Percentiles rank a stretch among this genome's conserved stretches.
Conservation (phyloP, 345 rosid species). For the Gynandropsis gynandra region DNA sequence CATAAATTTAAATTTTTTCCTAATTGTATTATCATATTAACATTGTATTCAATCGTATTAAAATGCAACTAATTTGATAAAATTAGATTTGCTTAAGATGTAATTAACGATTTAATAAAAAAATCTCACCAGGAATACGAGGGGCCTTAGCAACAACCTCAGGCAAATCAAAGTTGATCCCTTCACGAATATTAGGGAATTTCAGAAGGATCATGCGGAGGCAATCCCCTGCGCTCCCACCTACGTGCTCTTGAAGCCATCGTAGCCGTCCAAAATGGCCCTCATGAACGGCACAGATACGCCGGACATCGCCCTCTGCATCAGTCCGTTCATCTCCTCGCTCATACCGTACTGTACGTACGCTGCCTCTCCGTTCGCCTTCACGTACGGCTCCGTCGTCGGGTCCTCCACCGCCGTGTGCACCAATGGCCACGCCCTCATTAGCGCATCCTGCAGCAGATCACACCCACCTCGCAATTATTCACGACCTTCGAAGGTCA, state of each 20-base stretch:
- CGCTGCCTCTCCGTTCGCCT: slow-evolving; percentile 64
- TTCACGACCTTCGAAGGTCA: not conserved
- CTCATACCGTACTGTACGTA: slow-evolving; percentile 64
- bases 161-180: slow-evolving; percentile 79
- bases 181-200: slow-evolving; percentile 41
- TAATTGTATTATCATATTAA: too few species aligned
- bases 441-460: slow-evolving; percentile 57
- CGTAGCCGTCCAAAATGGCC: slow-evolving; percentile 53
- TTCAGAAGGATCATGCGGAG: slow-evolving; percentile 65
- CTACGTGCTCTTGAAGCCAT: slow-evolving; percentile 64
- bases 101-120: not conserved
- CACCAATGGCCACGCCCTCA: slow-evolving; percentile 72
- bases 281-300: slow-evolving; percentile 85
- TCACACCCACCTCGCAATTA: not conserved
- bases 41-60: too few species aligned
- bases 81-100: not conserved
- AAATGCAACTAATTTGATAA: too few species aligned
- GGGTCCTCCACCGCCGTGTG: slow-evolving; percentile 75
- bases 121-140: slow-evolving; percentile 44
- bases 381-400: slow-evolving; percentile 59
- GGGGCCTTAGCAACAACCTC: slow-evolving; percentile 83
- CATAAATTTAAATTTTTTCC: too few species aligned
- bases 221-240: slow-evolving; percentile 94
- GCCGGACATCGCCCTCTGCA: slow-evolving; percentile 90
- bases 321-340: slow-evolving; percentile 75